A percentile compares a stretch with the other conserved stretches of the same genome.
These are phyloP conservation scores for Populus nigra DNA, from an alignment of 345 rosid genomes.

Conservation along the genomic window DNA sequence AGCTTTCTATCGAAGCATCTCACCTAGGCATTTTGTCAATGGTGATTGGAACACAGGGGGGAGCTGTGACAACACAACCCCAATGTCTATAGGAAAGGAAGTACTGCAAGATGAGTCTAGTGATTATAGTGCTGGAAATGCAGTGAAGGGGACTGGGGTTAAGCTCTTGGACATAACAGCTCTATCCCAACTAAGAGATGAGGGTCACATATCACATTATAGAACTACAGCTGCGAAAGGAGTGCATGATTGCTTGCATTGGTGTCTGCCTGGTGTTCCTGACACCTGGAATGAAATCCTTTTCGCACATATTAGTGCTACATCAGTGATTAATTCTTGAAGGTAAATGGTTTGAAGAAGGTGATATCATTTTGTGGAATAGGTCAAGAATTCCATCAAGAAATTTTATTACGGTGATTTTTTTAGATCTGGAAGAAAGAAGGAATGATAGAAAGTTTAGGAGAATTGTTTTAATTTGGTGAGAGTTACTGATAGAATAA, in stretches of 20 bases:
- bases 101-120: slow-evolving; percentile 61
- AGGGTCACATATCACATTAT: slow-evolving; percentile 71
- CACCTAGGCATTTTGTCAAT: slow-evolving; percentile 73
- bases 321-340: neutral
- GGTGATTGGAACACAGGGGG: slow-evolving; percentile 94
- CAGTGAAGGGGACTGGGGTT: slow-evolving; percentile 62
- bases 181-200: slow-evolving; percentile 65
- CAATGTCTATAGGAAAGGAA: slow-evolving; percentile 74
- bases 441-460: too few species aligned
- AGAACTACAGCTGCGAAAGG: slow-evolving; percentile 51
- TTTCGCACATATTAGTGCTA: slow-evolving; percentile 24
- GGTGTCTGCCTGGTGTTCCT: slow-evolving; percentile 55
- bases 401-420: too few species aligned
- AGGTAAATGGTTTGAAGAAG: neutral
- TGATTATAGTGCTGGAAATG: slow-evolving; percentile 52
- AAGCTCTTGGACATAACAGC: slow-evolving; percentile 71
- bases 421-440: too few species aligned
- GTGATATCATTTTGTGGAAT: neutral
- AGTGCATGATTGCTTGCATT: slow-evolving; percentile 58
- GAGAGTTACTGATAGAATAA: too few species aligned
- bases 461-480: too few species aligned
- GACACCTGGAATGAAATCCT: slow-evolving; percentile 57
- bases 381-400: neutral
- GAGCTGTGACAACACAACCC: slow-evolving; percentile 69
- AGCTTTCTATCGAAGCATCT: slow-evolving; percentile 72